Conservation (phyloP, 495 filamentous ascomycete genomes). For the Xylaria nigripes region DNA sequence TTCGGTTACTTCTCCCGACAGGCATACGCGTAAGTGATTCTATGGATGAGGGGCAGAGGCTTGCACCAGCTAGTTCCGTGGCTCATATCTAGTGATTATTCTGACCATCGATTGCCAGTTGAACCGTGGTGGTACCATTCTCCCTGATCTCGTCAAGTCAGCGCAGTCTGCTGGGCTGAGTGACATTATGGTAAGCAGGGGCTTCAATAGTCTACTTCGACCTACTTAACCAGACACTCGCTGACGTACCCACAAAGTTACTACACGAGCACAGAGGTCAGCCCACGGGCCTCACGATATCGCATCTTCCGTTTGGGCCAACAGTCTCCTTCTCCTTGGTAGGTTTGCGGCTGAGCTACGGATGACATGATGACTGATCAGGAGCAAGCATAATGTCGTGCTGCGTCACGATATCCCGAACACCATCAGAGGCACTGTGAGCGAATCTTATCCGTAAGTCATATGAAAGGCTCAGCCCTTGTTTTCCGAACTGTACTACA, state of each 20-base stretch:
- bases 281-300: constrained; percentile 74
- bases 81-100: not conserved
- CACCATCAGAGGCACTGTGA: constrained; percentile 78
- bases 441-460: constrained; percentile 68
- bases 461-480: not conserved
- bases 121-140: constrained; percentile 83
- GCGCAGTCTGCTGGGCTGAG: constrained; percentile 69
- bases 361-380: not conserved
- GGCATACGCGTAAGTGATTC: constrained; percentile 42
- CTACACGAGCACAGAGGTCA: constrained; percentile 28
- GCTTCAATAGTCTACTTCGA: not conserved
- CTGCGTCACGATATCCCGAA: constrained; percentile 90
- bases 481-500: not conserved
- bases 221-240: not conserved
- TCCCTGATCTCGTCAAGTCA: constrained; percentile 74
- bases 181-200: constrained; percentile 69
- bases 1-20: constrained; percentile 83
- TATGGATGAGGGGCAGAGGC: not conserved
- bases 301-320: constrained; percentile 85
- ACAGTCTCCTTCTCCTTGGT: constrained; percentile 77
- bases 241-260: not conserved
- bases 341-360: not conserved
- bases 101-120: constrained; percentile 39
- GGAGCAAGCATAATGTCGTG: constrained; percentile 68
- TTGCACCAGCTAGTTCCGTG: not conserved